Base-by-base conservation (phyloP, 2,329 filamentous ascomycete species). In the Colletotrichum lindemuthianum region DNA sequence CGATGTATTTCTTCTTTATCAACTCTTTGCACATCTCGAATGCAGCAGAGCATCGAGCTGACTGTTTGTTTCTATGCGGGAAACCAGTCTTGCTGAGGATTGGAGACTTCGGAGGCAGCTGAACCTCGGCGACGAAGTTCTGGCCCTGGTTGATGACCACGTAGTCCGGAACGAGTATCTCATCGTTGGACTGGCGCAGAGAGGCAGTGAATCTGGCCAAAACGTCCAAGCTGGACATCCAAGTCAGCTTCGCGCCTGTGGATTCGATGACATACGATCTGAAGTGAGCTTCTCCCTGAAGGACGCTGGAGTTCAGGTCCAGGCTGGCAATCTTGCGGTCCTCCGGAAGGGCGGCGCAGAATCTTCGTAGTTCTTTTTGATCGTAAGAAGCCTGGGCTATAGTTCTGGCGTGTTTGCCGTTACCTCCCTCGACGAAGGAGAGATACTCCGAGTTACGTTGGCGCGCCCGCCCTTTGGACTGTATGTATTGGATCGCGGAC, bases 401-500 rank as follows among this genome's bases (percentile, higher is more conserved):
- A n/a, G 81, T 79, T 41, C 82, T 76, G 2, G 74, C 69, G 53
- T 97, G 91, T 0, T 80, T 78, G 11, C 75, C 68, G 70, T 97
- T 97, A 8, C 84, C 85, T 1, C 77, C 73, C 73, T 98, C 94
- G 2, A 92, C 74, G 91, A 99, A 94, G 71, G 92, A 92, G 39
- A 94, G 85, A 74, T 95, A 97, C 67, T 86, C 88, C 0, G 96
- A 98, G 59, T 90, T 85, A 1, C 79, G 76, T 71, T 93, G 91
- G 43, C 96, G 86, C 11, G 96, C 96, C 58, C 96, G 87, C 0
- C 96, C 96, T 67, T 93, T 87, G 12, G 94, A 97, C 75, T 99
- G 96, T 16, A 98, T 89, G 73, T 97, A 98, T 72, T 97, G 92
- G 56, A 98, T 98, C 76, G 97, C 88, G 0, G 95, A 97, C 10